These are phyloP conservation scores for Yamadazyma pseudoaaseri DNA, from an alignment of 1,139 yeast species.

Conservation along the genomic window DNA sequence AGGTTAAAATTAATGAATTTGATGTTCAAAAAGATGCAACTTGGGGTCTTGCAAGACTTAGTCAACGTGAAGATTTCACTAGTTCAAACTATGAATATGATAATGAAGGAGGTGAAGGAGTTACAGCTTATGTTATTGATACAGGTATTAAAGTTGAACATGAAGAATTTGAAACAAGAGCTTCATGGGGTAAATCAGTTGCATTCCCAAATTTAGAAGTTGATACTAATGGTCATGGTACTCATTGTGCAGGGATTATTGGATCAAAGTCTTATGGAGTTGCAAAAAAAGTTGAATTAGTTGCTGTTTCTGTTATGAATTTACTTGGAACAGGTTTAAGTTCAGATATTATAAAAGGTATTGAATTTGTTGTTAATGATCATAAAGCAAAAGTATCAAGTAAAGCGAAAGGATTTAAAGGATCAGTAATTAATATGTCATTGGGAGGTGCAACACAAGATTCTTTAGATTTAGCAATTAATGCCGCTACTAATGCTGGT, in stretches of 20 bases:
- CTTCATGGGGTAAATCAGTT: constrained; percentile 89
- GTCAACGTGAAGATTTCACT: constrained; percentile 79
- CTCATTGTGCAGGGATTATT: constrained; percentile 86
- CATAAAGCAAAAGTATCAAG: constrained; percentile 59
- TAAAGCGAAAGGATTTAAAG: constrained; percentile 66
- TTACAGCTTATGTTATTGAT: constrained; percentile 87
- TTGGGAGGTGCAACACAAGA: constrained; percentile 82
- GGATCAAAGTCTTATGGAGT: constrained; percentile 76
- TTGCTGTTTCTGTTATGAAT: constrained; percentile 76
- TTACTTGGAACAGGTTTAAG: constrained; percentile 77
- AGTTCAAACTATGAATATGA: constrained; percentile 82
- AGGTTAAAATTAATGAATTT: constrained; percentile 65
- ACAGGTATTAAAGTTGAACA: constrained; percentile 87
- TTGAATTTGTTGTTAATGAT: constrained; percentile 70
- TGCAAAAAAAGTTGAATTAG: constrained; percentile 70
- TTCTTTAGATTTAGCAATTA: constrained; percentile 76
- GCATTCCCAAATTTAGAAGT: constrained; percentile 78
- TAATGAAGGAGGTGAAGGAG: constrained; percentile 85
- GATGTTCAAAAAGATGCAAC: constrained; percentile 56
- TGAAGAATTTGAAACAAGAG: constrained; percentile 87
- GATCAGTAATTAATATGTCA: constrained; percentile 89
- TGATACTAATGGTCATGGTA: constrained; percentile 96
- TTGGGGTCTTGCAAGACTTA: constrained; percentile 88
- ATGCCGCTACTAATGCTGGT: constrained; percentile 81
- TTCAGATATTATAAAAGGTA: constrained; percentile 81